These are phyloP conservation scores for Tephrocybe sp. DNA, from an alignment of 768 basidiomycete species.

Conservation along the genomic window DNA sequence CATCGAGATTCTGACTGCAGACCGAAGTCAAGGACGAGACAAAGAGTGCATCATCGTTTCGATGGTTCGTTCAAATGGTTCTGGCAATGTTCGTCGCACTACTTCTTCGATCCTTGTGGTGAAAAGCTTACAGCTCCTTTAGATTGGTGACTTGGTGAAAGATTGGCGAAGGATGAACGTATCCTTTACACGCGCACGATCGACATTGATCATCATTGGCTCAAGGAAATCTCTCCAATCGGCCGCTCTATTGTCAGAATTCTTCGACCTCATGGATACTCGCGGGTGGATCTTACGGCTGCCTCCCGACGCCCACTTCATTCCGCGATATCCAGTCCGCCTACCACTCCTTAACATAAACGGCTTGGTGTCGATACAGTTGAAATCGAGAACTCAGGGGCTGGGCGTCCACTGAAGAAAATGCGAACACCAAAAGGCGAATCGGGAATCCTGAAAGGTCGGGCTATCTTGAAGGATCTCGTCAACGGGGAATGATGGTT, in stretches of 20 bases:
- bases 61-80: too few species aligned
- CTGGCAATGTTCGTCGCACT: too few species aligned
- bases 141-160: too few species aligned
- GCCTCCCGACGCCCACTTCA: constrained; percentile 55
- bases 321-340: constrained; percentile 20
- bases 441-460: constrained; percentile 49
- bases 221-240: constrained; percentile 73
- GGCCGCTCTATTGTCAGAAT: constrained; percentile 64
- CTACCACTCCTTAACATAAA: constrained; percentile 18
- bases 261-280: constrained; percentile 75
- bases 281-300: constrained; percentile 72
- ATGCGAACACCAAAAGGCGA: constrained; percentile 13
- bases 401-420: background rate
- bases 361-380: constrained; percentile 33
- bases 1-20: too few species aligned
- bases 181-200: constrained; percentile 89
- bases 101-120: too few species aligned
- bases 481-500: too few species aligned
- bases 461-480: constrained; percentile 64
- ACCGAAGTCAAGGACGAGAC: too few species aligned
- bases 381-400: constrained; percentile 27
- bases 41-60: too few species aligned
- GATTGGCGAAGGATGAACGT: constrained; percentile 99
- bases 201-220: constrained; percentile 90
- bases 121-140: too few species aligned